phyloP scores from a whole-genome alignment of 805 yeast genomes.

The Ogataea saltuana region DNA sequence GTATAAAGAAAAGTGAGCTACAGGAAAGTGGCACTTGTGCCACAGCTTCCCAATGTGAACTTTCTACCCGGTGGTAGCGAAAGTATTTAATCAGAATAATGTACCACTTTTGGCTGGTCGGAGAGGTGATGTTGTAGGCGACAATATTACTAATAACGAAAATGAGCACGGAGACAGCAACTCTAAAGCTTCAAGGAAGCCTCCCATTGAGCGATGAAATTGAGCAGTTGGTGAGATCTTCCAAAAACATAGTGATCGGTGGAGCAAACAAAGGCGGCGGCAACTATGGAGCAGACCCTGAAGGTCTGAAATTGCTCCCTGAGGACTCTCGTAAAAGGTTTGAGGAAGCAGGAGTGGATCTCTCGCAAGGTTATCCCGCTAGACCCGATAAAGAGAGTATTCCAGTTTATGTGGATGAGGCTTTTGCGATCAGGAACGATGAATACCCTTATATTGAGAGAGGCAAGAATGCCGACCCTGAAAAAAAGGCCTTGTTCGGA shows the following conservation, averaged over 20 bases:
- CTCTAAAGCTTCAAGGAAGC: constrained; percentile 12
- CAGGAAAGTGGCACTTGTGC: no score
- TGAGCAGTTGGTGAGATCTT: constrained; percentile 17
- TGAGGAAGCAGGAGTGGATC: constrained; percentile 37
- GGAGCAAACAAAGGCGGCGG: constrained; percentile 2
- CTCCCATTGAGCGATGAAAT: constrained; percentile 17
- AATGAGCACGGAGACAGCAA: constrained; percentile 14
- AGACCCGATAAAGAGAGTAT: constrained; percentile 34
- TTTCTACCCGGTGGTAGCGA: no score
- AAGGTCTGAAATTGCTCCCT: constrained; percentile 30
- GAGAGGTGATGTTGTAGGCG: no score
- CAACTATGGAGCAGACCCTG: constrained; percentile 15
- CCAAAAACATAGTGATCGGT: constrained; percentile 10
- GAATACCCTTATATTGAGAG: constrained; percentile 35
- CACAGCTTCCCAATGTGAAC: neutral
- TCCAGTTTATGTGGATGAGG: constrained; percentile 42
- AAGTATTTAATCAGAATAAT: no score
- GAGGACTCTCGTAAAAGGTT: constrained; percentile 31
- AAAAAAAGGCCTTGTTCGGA: constrained; percentile 41
- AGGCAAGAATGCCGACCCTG: constrained; percentile 39
- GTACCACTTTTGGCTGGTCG: no score
- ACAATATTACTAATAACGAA: neutral
- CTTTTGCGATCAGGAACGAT: constrained; percentile 36
- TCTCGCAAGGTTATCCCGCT: constrained; percentile 39
- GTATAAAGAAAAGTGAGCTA: no score